These are phyloP conservation scores for Fallopia convolvulus DNA, from an alignment of 148 eudicot species.

Conservation along the genomic window DNA sequence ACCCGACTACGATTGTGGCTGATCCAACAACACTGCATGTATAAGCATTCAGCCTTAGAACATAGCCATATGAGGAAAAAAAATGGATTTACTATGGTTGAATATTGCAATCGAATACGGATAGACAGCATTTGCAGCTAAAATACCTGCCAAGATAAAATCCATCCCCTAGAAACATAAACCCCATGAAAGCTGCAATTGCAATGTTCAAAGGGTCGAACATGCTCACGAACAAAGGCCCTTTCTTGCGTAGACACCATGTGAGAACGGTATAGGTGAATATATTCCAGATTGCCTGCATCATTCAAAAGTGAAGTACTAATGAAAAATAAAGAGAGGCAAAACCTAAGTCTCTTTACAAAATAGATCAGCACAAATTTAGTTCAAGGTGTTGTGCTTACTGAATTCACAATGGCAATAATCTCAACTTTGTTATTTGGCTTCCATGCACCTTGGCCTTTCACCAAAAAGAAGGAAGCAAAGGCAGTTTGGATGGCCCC, in stretches of 20 bases:
- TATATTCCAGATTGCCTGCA: background rate
- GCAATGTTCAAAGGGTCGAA: background rate
- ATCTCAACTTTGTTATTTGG: background rate
- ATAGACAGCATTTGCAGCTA: no score
- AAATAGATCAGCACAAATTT: background rate
- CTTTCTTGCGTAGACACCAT: slow-evolving; percentile 4
- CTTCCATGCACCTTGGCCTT: background rate
- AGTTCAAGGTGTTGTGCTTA: background rate
- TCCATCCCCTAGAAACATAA: background rate
- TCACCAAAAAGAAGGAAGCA: background rate
- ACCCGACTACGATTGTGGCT: slow-evolving; percentile 21
- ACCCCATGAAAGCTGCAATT: slow-evolving; percentile 1
- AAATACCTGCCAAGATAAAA: slow-evolving; percentile 5
- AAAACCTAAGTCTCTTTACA: no score
- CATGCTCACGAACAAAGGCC: slow-evolving; percentile 1
- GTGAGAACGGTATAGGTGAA: background rate
- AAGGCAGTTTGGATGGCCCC: background rate
- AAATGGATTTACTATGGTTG: background rate
- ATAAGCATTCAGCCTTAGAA: background rate
- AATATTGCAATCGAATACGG: background rate
- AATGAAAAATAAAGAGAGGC: no score
- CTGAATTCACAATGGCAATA: background rate
- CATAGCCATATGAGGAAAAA: background rate
- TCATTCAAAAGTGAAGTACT: background rate
- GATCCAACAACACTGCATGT: slow-evolving; percentile 27